Conservation (phyloP, 768 basidiomycete genomes). For the Cystobasidium tubakii region DNA sequence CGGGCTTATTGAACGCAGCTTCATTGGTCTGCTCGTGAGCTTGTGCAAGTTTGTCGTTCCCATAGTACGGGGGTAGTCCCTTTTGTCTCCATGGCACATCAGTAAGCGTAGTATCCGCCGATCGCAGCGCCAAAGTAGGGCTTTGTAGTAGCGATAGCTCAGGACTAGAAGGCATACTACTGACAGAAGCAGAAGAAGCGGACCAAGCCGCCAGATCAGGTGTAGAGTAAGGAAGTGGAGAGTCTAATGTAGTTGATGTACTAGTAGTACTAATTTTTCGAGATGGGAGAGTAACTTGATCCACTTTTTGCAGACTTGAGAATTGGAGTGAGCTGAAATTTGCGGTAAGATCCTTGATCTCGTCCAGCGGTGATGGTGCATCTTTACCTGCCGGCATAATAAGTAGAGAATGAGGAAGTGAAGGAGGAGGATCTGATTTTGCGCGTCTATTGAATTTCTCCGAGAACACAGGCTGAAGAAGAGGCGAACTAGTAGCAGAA, state of each 20-base stretch:
- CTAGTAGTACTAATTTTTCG: not conserved
- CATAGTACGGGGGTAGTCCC: not conserved
- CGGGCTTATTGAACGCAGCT: too few relatives aligned
- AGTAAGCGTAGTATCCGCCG: not conserved
- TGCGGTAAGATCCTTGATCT: not conserved
- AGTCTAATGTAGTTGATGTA: not conserved
- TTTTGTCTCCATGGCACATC: not conserved
- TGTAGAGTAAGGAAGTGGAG: not conserved
- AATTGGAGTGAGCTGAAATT: not conserved
- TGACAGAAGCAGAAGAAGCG: not conserved
- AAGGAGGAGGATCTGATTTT: not conserved
- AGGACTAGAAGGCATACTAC: not conserved
- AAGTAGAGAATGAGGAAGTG: not conserved
- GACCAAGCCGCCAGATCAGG: conserved; percentile 2
- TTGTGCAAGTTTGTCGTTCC: not conserved
- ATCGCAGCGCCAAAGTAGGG: not conserved
- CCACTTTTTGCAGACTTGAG: not conserved
- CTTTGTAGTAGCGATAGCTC: not conserved
- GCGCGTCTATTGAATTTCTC: not conserved
- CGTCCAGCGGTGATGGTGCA: not conserved
- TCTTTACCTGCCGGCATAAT: not conserved
- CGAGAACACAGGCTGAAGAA: not conserved
- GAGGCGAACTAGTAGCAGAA: not conserved
- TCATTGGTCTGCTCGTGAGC: too few relatives aligned
- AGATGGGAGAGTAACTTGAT: not conserved